phyloP scores from a whole-genome alignment of 208 protist genomes.

The Trypanosomatidae sp. region DNA sequence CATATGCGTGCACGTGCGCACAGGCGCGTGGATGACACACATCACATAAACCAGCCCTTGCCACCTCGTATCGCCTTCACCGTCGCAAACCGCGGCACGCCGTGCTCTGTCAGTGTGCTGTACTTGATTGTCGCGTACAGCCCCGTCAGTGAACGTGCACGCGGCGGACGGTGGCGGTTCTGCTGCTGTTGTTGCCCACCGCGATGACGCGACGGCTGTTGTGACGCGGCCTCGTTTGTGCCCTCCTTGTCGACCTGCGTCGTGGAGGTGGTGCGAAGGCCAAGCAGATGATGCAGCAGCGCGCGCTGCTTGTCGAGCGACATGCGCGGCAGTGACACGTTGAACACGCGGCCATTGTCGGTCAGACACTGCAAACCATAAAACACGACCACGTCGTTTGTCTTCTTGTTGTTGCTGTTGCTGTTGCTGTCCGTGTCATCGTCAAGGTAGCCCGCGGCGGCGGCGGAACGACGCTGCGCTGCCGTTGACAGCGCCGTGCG shows the following conservation, averaged over 20 bases:
- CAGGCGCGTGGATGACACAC: too few relatives aligned
- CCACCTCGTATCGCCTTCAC: constrained; percentile 80
- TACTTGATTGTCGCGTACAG: constrained; percentile 81
- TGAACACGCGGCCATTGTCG: constrained; percentile 65
- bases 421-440: not conserved
- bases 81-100: constrained; percentile 68
- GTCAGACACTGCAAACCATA: constrained; percentile 77
- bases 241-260: not conserved
- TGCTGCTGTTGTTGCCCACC: not conserved
- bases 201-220: not conserved
- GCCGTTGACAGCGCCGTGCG: too few relatives aligned
- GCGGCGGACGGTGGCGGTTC: not conserved
- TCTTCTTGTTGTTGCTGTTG: not conserved
- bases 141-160: constrained; percentile 36
- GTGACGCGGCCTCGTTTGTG: not conserved
- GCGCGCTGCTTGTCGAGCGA: constrained; percentile 27
- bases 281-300: constrained; percentile 52
- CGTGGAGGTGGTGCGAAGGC: constrained; percentile 3
- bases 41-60: constrained; percentile 79
- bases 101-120: constrained; percentile 63
- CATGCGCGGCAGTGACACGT: constrained; percentile 61
- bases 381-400: constrained; percentile 24
- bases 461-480: too few relatives aligned
- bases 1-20: too few relatives aligned
- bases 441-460: too few relatives aligned